These are phyloP conservation scores for Metarhizium anisopliae DNA, from an alignment of 2,329 filamentous ascomycete species.

Conservation along the genomic window DNA sequence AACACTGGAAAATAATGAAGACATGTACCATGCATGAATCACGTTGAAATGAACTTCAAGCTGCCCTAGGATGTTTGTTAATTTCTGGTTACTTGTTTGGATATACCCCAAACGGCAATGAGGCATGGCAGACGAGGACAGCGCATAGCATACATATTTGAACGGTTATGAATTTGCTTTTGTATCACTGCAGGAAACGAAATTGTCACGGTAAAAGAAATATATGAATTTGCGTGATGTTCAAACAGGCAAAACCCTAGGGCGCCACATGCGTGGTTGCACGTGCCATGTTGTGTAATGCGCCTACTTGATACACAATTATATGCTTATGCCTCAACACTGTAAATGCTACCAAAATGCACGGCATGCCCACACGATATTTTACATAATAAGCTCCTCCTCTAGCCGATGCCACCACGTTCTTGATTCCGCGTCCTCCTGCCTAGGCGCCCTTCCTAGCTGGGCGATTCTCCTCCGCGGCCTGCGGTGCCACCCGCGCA, in stretches of 20 bases:
- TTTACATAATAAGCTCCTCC: constrained; percentile 21
- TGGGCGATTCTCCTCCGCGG: constrained; percentile 12
- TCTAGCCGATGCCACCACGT: constrained; percentile 21
- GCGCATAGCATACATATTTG: neutral
- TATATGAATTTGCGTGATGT: too few species aligned
- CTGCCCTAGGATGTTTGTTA: neutral
- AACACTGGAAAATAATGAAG: neutral
- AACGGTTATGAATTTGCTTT: neutral
- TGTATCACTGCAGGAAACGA: neutral
- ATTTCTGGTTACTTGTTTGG: neutral
- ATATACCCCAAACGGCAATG: neutral
- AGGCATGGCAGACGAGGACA: neutral
- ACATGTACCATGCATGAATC: neutral
- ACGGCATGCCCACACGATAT: neutral
- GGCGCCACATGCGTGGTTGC: too few species aligned
- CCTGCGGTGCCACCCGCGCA: constrained; percentile 16
- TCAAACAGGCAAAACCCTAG: too few species aligned
- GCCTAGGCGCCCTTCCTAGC: constrained; percentile 12
- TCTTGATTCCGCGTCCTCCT: constrained; percentile 5
- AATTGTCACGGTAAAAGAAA: neutral
- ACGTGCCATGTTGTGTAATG: neutral
- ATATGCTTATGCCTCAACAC: neutral
- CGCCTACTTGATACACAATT: neutral
- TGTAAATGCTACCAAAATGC: neutral
- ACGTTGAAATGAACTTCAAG: neutral